phyloP scores from a whole-genome alignment of 1,284 basidiomycete genomes.

The Xerocomus minutiporus region DNA sequence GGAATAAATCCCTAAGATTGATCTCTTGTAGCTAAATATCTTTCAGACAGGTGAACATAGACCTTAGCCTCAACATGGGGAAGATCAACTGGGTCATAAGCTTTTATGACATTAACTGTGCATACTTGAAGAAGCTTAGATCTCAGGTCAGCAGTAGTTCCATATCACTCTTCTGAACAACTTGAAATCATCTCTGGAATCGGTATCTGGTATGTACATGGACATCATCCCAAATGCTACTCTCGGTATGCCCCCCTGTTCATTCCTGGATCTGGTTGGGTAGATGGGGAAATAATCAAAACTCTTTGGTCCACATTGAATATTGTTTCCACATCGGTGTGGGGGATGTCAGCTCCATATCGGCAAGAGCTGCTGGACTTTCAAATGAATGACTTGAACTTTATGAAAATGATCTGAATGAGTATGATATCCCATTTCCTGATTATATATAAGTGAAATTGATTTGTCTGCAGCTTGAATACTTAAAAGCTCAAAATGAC shows the following conservation, averaged over 20 bases:
- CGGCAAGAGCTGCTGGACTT: too few relatives aligned
- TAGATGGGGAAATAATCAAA: constrained; percentile 3
- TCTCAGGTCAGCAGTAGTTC: too few relatives aligned
- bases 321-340: neutral
- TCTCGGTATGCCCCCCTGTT: neutral
- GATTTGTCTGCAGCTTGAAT: too few relatives aligned
- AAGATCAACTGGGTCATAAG: neutral
- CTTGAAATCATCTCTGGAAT: too few relatives aligned
- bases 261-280: neutral
- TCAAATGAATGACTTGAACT: constrained; percentile 7
- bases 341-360: neutral
- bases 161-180: too few relatives aligned
- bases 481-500: too few relatives aligned
- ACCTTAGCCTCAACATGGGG: constrained; percentile 6
- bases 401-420: constrained; percentile 10
- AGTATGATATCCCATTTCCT: neutral
- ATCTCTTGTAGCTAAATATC: too few relatives aligned
- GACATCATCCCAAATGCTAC: too few relatives aligned
- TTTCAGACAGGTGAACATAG: constrained; percentile 21
- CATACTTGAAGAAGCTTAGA: constrained; percentile 8
- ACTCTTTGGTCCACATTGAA: constrained; percentile 6
- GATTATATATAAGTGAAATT: too few relatives aligned
- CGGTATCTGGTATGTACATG: too few relatives aligned
- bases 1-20: too few relatives aligned
- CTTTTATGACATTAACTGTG: constrained; percentile 16